Percentiles rank a stretch among this genome's conserved stretches.
Evolutionary conservation across 2,329 filamentous ascomycete genomes (phyloP).

Genomic region (Phialophora verrucosa): DNA sequence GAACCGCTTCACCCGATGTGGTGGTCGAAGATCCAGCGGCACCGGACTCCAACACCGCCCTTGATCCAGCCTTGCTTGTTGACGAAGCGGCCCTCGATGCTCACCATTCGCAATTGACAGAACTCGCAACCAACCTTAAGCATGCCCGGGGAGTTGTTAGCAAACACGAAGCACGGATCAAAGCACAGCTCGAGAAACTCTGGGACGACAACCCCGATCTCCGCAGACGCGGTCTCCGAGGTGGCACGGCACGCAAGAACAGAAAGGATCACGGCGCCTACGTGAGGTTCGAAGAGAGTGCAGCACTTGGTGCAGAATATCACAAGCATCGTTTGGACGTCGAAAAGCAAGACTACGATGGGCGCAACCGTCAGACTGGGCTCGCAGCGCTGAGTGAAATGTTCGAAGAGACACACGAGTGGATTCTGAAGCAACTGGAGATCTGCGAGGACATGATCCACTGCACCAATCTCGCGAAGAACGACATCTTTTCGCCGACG

Average conservation of each 20-base stretch:
- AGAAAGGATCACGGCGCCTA: constrained; percentile 11
- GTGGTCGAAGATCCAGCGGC: neutral
- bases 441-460: neutral
- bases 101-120: neutral
- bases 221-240: constrained; percentile 26
- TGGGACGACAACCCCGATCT: constrained; percentile 23
- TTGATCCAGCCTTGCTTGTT: neutral
- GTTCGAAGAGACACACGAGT: constrained; percentile 1
- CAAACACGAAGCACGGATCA: constrained; percentile 9
- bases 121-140: neutral
- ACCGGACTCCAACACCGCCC: neutral
- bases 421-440: neutral
- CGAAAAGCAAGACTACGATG: constrained; percentile 20
- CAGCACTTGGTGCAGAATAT: neutral
- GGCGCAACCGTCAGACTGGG: constrained; percentile 16
- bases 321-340: constrained; percentile 20
- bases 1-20: neutral
- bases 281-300: constrained; percentile 6
- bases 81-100: neutral
- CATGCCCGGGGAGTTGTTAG: neutral
- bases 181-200: constrained; percentile 7
- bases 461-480: neutral
- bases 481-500: neutral
- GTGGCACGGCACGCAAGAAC: constrained; percentile 28
- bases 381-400: constrained; percentile 6